Percentiles rank a stretch among this genome's conserved stretches.
Conservation (phyloP, 2,329 filamentous ascomycete genomes). For the Claviceps sp. region DNA sequence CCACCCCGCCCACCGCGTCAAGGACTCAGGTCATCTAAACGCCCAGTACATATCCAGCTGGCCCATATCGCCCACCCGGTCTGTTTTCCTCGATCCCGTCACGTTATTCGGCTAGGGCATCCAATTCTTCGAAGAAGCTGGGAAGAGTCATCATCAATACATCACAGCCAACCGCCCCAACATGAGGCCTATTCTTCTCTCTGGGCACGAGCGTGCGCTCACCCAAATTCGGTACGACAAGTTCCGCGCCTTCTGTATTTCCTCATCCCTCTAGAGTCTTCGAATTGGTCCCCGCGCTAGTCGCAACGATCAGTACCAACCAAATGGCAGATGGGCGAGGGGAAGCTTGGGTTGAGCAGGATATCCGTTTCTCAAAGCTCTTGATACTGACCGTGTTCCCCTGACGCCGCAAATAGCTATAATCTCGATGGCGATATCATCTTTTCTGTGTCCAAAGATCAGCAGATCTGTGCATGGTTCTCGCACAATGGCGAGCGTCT, state of each 20-base stretch:
- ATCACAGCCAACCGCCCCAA: constrained; percentile 27
- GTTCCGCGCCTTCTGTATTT: neutral
- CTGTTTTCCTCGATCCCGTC: constrained; percentile 11
- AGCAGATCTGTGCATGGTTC: constrained; percentile 94
- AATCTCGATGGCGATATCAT: constrained; percentile 92
- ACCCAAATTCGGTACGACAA: constrained; percentile 72
- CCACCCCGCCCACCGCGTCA: constrained; percentile 13
- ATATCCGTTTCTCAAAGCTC: neutral
- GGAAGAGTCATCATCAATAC: constrained; percentile 3
- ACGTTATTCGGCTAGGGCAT: constrained; percentile 1
- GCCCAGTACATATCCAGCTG: constrained; percentile 5
- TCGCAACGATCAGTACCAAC: neutral
- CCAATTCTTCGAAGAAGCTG: neutral
- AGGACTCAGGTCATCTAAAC: constrained; percentile 15
- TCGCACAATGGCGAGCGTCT: constrained; percentile 95
- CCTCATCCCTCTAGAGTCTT: neutral
- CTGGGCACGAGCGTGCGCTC: constrained; percentile 92
- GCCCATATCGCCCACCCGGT: constrained; percentile 11
- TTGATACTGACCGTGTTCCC: constrained; percentile 1
- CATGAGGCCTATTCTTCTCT: constrained; percentile 94
- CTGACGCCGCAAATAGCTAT: constrained; percentile 40
- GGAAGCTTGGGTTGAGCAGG: neutral
- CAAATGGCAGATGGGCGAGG: neutral
- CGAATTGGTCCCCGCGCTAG: neutral
- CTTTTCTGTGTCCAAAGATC: constrained; percentile 92